Evolutionary conservation across 1,284 basidiomycete genomes (phyloP), one percentile per base, ranked within the genome.

Genomic region (Cutaneotrichosporon dermatis): DNA sequence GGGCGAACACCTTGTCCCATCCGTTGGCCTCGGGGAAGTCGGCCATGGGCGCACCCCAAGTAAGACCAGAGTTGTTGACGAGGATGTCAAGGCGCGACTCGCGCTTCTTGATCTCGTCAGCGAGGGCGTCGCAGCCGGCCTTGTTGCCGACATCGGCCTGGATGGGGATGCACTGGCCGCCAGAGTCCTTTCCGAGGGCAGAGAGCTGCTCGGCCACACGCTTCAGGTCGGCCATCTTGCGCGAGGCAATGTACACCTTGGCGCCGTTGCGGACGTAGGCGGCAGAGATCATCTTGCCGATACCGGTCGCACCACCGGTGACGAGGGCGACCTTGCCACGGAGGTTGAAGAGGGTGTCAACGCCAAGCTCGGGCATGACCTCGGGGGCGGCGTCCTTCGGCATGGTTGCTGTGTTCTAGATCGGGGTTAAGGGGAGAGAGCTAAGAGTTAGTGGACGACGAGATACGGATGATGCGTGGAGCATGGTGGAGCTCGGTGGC

Each of bases 51-150:
- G 62, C 62, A 6, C 62, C 62, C 62, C 62, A 64, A 25, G 62
- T 58, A 6, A 65, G 50, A 15, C 72, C 75, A 2, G 72, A 71
- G 62, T 71, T 72, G 61, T 77, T 77, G 63, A 77, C 67, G 50
- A 77, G 64, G 6, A 71, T 66, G 62, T 77, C 75, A 25, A 76
- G 56, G 64, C 71, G 52, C 13, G 39, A 41, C 61, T 65, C 64
- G 56, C 57, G 58, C 51, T 44, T 43, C 52, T 54, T 58, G 51
- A 65, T 55, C 54, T 56, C 50, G 15, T 40, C 51, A 9, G 60
- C 60, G 43, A 65, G 60, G 13, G 60, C 52, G 48, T 60, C 55
- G 44, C 61, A 65, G 6, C 66, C 68, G 4, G 61, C 62, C 55
- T 70, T 69, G 48, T 49, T 61, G 12, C 53, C 66, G 2, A 70